These are phyloP conservation scores for Besnoitia besnoiti DNA, from an alignment of 169 alveolate genomes.

Conservation along the genomic window DNA sequence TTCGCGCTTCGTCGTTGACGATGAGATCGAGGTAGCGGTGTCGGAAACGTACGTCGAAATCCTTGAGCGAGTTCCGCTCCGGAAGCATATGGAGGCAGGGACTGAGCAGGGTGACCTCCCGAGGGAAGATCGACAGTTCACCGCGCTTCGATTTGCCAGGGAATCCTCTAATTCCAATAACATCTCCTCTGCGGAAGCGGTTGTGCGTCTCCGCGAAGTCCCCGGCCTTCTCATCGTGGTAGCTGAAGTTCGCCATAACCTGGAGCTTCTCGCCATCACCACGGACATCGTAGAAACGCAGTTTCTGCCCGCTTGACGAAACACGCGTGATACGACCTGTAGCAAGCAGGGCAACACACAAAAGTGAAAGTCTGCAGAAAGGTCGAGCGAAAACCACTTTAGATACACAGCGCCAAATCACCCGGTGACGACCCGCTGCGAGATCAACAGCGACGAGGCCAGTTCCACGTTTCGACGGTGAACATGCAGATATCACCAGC, in stretches of 20 bases:
- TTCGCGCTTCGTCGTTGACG: constrained; percentile 88
- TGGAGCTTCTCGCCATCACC: constrained; percentile 90
- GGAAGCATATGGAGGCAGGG: constrained; percentile 98
- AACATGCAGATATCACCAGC: no score
- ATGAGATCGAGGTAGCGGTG: constrained; percentile 97
- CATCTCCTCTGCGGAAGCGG: constrained; percentile 63
- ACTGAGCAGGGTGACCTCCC: constrained; percentile 86
- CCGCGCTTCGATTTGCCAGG: constrained; percentile 96
- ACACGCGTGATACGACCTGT: constrained; percentile 90
- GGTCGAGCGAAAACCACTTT: no score
- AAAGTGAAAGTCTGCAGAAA: no score
- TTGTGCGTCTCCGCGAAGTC: constrained; percentile 67
- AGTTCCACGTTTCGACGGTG: no score
- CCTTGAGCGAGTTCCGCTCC: constrained; percentile 93
- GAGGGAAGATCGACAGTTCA: constrained; percentile 94
- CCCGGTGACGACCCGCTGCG: background rate
- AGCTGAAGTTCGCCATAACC: constrained; percentile 80
- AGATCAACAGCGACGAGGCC: background rate
- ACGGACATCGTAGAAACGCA: constrained; percentile 89
- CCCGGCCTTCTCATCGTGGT: constrained; percentile 70
- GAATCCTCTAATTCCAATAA: constrained; percentile 73
- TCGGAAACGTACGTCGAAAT: constrained; percentile 92
- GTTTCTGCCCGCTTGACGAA: constrained; percentile 87
- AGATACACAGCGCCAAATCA: constrained; percentile 55
- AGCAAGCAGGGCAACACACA: no score